Percentiles rank a stretch among this genome's conserved stretches.
These are phyloP conservation scores for Spiraea crenata DNA, from an alignment of 331 rosid species.

Conservation along the genomic window DNA sequence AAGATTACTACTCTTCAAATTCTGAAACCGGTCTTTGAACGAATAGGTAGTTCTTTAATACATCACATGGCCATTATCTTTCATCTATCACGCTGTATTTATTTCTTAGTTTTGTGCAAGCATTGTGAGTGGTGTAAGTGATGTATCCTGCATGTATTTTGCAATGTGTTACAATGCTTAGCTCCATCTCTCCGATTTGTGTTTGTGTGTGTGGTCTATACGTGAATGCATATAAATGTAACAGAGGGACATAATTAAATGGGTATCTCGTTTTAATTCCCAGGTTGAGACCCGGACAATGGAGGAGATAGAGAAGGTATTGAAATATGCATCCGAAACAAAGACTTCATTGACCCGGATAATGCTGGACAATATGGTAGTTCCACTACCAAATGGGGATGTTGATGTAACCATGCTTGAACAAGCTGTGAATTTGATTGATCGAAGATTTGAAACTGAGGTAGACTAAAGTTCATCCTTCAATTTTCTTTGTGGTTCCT, in stretches of 20 bases:
- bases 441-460: constrained; percentile 84
- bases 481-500: constrained; percentile 11
- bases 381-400: constrained; percentile 67
- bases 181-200: neutral
- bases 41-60: neutral
- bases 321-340: constrained; percentile 63
- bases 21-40: neutral
- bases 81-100: constrained; percentile 10
- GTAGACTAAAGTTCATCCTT: constrained; percentile 33
- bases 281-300: constrained; percentile 95
- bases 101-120: neutral
- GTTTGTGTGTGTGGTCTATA: neutral
- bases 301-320: constrained; percentile 72
- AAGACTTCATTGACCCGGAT: constrained; percentile 74
- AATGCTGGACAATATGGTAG: constrained; percentile 96
- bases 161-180: constrained; percentile 9
- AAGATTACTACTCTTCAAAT: neutral
- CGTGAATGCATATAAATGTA: neutral
- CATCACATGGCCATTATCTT: neutral
- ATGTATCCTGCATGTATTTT: constrained; percentile 5
- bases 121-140: constrained; percentile 6
- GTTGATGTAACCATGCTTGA: constrained; percentile 78
- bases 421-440: constrained; percentile 69
- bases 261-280: constrained; percentile 17
- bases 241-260: constrained; percentile 20